Base-by-base conservation (phyloP, 257 asterid genomes). In the Jasminum sambac region DNA sequence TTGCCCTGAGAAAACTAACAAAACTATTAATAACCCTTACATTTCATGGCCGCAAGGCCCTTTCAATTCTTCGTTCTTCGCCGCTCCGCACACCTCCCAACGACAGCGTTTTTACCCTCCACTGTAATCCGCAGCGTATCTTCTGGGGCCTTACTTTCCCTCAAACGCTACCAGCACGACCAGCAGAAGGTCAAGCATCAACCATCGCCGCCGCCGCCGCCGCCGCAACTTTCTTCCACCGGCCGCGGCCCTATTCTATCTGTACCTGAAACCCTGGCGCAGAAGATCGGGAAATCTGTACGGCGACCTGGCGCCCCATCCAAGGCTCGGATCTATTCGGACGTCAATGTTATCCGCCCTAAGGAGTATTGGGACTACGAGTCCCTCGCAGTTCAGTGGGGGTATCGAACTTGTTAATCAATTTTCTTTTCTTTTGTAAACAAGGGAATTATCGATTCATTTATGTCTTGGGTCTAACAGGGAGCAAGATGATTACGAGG, bases 321-420 rank as follows among this genome's bases (percentile, higher is more conserved):
- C 44, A 87, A 84, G 85, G 95, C 98, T 70, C 90, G 88, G 76
- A 96, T 90, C 26, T 92, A 92, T 73, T 36, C 89, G 2, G 97
- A 92, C 74, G 75, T 90, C 67, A 92, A 92, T 83, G 94, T 90
- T 68, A 81, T 84, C 76, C 93, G 97, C 43, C 97, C 98, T 14
- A 85, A 84, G 81, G 98, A 90, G 77, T 92, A 92, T 65, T 92
- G 95, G 97, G 98, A 92, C 77, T 92, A 92, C 72, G 97, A 92
- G 84, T 81, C 95, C 40, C 89, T 92, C 21, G 72, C 90, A 70
- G 95, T 92, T 76, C 98, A 90, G 80, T 92, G 98, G 98, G 98
- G 98, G 98, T 91, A 86, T 58, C n/a, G 70, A 68, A 23, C 73
- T 72, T 9, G 61, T 21, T 69, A 17, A 57, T 21, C 70, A 5